Evolutionary conservation across 768 basidiomycete species (phyloP), one percentile per base, ranked within the genome.

Genomic region (Phanerochaete carnosa): DNA sequence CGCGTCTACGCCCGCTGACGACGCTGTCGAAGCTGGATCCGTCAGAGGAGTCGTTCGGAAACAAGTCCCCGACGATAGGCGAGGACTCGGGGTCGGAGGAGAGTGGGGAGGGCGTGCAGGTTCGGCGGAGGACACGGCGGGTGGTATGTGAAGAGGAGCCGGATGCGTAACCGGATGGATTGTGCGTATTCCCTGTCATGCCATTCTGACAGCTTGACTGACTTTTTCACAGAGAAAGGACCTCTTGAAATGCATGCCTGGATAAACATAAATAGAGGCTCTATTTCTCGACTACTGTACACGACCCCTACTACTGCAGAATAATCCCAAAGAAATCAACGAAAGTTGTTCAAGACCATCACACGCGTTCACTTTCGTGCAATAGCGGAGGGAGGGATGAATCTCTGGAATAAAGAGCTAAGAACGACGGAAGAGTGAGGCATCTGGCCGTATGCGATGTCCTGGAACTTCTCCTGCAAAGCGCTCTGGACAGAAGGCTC

Each of bases 371-470:
- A 52, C 30, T 52, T 52, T 19, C 43, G 32, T 45, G 58, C 19
- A 51, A 12, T 25, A 46, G 47, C 55, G 2, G 39, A 25, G 15
- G 51, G 51, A 6, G 23, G n/a, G 45, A 55, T 47, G 39, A 57
- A 61, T 29, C 39, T 55, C 49, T 57, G 57, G 46, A 58, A 64
- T 39, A 61, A 22, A 15, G 63, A 57, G 39, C 26, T 47, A 19
- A 61, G 57, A 6, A 60, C 60, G 45, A 45, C 51, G 26, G 54
- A 55, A 16, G 60, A 64, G 23, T 60, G 59, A 26, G 59, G 62
- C 23, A 64, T 50, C 32, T 60, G 57, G 9, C 62, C 62, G 15
- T 47, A 54, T 25, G 62, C 62, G 45, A 64, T 64, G 15, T 56
- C 55, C 49, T 64, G 57, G 43, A 64, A 60, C 19, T 43, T 60